Percentiles rank a stretch among this genome's conserved stretches.
Evolutionary conservation across 2,329 filamentous ascomycete species (phyloP).

Genomic region (Rosellinia necatrix): DNA sequence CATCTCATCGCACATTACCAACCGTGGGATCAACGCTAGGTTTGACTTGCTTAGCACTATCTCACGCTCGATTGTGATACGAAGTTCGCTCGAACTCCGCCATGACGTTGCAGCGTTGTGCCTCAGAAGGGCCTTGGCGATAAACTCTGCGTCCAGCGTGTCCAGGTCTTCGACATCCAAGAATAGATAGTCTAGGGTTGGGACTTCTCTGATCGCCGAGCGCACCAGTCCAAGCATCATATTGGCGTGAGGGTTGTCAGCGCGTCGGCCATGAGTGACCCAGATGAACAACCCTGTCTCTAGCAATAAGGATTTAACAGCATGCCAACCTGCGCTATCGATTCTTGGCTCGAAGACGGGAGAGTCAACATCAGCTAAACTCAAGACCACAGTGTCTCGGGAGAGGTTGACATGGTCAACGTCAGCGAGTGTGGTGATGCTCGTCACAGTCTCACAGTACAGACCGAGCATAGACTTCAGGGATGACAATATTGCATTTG

Average conservation of each 20-base stretch:
- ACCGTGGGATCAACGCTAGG: not conserved
- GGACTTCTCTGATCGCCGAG: not conserved
- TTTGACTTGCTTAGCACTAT: not conserved
- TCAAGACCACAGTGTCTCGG: not conserved
- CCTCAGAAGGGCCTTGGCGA: no score
- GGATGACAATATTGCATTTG: not conserved
- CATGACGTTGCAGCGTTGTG: no score
- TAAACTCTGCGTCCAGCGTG: no score
- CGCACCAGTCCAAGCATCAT: not conserved
- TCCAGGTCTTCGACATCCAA: not conserved
- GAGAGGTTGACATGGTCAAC: no score
- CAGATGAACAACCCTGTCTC: not conserved
- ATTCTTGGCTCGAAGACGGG: not conserved
- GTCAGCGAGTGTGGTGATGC: not conserved
- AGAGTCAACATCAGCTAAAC: not conserved
- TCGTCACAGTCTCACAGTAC: not conserved
- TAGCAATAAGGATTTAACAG: not conserved
- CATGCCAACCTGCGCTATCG: no score
- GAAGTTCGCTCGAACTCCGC: not conserved
- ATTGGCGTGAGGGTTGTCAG: not conserved
- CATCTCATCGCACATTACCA: not conserved
- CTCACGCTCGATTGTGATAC: not conserved
- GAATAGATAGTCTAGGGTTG: not conserved
- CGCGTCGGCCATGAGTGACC: not conserved
- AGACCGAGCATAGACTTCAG: not conserved